Evolutionary conservation across 2,329 filamentous ascomycete genomes (phyloP), one percentile per base, ranked within the genome.

Genomic region (Aspergillus sp.): DNA sequence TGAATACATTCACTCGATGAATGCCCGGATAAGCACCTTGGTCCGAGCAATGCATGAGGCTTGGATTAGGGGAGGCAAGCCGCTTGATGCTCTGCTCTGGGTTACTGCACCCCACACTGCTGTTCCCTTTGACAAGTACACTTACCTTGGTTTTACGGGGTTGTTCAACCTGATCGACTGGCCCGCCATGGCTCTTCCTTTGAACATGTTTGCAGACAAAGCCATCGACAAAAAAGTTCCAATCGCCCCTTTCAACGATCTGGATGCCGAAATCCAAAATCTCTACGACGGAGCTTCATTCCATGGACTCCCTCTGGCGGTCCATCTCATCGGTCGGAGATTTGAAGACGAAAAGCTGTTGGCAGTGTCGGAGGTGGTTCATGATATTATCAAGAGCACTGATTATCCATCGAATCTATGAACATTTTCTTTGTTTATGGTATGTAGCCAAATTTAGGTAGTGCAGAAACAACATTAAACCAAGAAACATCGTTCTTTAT

Each of bases 151-250:
- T 4, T 43, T 54, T 15, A 53, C 34, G 17, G 22, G 34, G 9
- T 54, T 54, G 34, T 54, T 54, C 34, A 45, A 45, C 34, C 2
- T 52, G 34, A 54, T 30, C 17, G 51, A 28, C 34, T 54, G 51
- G 22, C 51, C 51, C 25, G 51, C 34, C 13, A 54, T 54, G 51
- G 5, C 34, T 2, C 51, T 53, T 15, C 51, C 51, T 3, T 15
- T 53, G 34, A 19, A 31, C 1, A 41, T 43, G 34, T n/a, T 53
- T 17, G 22, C 22, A 25, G 51, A 28, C 11, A 53, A 28, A 0
- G 25, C 38, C 11, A 28, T 53, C 13, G 51, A 53, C 9, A 22
- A 3, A 19, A 43, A 54, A 19, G 13, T 11, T 2, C 15, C 7
- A 0, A 19, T 54, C 8, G 8, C 22, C 15, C 34, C 34, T 6